Base-by-base conservation (phyloP, 1,284 basidiomycete genomes). In the Psilocybe mexicana region DNA sequence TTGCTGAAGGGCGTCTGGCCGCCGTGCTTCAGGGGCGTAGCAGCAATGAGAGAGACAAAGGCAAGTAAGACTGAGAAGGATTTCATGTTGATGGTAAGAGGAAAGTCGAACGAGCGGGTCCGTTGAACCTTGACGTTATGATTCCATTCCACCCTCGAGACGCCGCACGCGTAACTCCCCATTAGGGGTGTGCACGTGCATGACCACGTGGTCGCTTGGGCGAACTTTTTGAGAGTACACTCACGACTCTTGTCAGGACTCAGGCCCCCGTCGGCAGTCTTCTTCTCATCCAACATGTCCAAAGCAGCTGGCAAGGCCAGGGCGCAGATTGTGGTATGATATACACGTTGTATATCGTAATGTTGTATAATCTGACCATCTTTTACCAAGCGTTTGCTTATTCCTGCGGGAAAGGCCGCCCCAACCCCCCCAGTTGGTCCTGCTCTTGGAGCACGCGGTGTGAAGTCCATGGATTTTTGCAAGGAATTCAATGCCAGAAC, bases 401-500 rank as follows among this genome's bases (percentile, higher is more conserved):
- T 98, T 54, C 87, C 90, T 51, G 96, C 96, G 36, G 96, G 95
- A 43, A 98, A 98, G 73, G 96, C 96, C 36, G 90, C 94, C 25
- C 96, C 96, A 23, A 94, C 94, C 55, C 96, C 96, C 48, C 96
- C 96, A 18, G 92, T 99, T 53, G 97, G 96, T 67, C 96, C 97
- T 54, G 96, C 96, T 23, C 86, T 98, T 53, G 97, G 97, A 80
- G 96, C 97, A 63, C 89, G 94, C 70, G 97, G 97, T 69, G 95
- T 99, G 65, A 98, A 98, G 78, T 96, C 96, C 18, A 99, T 99
- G 89, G 97, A 99, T 78, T 99, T 99, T 73, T 97, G 95, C 80
- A 99, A 98, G 74, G 94, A 96, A 72, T 97, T 93, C 79, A 95
- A 94, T 74, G 94, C 92, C 56, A 88, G 85, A 61, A 97, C 95